These are phyloP conservation scores for Centella asiatica DNA, from an alignment of 129 eudicot species.

Conservation along the genomic window DNA sequence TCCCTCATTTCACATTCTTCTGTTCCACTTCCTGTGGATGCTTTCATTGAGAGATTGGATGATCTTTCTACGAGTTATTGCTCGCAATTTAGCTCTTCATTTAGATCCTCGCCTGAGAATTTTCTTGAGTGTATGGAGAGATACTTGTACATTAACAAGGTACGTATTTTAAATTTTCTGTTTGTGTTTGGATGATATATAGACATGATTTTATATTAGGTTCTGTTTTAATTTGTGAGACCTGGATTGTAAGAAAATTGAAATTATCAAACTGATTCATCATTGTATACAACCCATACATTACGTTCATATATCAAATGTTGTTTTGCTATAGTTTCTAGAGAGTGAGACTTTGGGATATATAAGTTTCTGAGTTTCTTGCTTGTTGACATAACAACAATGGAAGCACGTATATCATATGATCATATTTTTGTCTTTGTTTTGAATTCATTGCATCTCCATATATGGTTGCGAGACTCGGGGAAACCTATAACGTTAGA, in stretches of 20 bases:
- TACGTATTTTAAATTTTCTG: conserved; percentile 14
- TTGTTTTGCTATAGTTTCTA: not conserved
- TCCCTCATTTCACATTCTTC: conserved; percentile 88
- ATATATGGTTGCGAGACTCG: not conserved
- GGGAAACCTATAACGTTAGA: not conserved
- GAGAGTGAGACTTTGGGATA: not conserved
- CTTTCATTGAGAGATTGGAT: conserved; percentile 66
- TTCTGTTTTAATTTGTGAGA: not conserved
- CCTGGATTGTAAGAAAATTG: not conserved
- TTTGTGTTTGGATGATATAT: not conserved
- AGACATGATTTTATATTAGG: not conserved
- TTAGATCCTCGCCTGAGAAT: conserved; percentile 58
- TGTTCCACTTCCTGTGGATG: conserved; percentile 90
- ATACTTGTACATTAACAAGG: conserved; percentile 67
- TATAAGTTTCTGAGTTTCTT: no score
- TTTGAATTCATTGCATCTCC: not conserved
- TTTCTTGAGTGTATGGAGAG: conserved; percentile 62
- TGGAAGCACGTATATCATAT: not conserved
- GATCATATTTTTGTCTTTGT: not conserved
- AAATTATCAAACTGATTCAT: no score
- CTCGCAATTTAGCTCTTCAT: conserved; percentile 56
- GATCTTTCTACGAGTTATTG: conserved; percentile 64
- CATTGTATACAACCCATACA: not conserved
- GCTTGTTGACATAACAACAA: no score
- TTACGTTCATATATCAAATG: not conserved